Evolutionary conservation across 1,284 basidiomycete genomes (phyloP), one percentile per base, ranked within the genome.

Genomic region (Anthracocystis walkeri): DNA sequence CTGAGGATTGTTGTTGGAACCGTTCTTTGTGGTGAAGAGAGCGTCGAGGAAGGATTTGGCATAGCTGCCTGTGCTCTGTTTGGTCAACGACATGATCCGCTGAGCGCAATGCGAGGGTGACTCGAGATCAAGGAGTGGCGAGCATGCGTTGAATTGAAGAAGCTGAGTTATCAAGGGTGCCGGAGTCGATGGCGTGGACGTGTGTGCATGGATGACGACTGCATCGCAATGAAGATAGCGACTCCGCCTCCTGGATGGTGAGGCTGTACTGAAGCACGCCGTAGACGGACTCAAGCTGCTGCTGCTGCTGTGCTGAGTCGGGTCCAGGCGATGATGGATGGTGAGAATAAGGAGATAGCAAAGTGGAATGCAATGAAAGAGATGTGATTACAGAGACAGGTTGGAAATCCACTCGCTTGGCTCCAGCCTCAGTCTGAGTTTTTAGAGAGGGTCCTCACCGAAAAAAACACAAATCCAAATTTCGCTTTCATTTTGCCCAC

Each of bases 111-210:
- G 27, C 14, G 12, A n/a, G 18, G 35, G 45, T 41, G 55, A 33
- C 44, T 59, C 56, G 42, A 18, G 38, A 46, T 29, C 12, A 23
- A 41, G 27, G 16, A 51, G n/a, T 21, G 50, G 31, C 31, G 29
- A 58, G 44, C 49, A 64, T 69, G 44, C 68, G 52, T 21, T 35
- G 21, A 18, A 45, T 31, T 23, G n/a, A 12, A 21, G 31, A 25
- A n/a, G 16, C 12, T 35, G 21, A 16, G 41, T 23, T n/a, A 53
- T 66, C 58, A 75, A 63, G 65, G 58, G 25, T 65, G 72, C 72
- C 72, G 72, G 65, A 75, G 65, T 59, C 72, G 63, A 53, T 65
- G 66, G 72, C 72, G 72, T 57, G 59, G 66, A 45, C 63, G 72
- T 23, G 46, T 33, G 42, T 7, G 59, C n/a, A 56, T 44, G 44